Percentiles rank a stretch among this genome's conserved stretches.
Evolutionary conservation across 345 rosid genomes (phyloP).

Genomic region (Eucalyptus pauciflora): DNA sequence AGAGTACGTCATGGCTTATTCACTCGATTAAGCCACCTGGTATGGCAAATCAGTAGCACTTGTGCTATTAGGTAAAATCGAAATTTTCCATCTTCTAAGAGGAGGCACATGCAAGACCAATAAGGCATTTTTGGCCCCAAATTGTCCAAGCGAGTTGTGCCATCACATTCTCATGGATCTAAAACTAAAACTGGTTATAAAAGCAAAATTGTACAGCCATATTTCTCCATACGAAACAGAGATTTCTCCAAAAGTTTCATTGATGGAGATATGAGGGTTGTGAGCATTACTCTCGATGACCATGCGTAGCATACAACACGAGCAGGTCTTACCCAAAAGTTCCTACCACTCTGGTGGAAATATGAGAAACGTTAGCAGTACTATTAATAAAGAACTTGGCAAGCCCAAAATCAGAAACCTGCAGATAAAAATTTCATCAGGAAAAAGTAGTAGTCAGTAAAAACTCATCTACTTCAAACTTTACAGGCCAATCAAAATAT

Average conservation of each 20-base stretch:
- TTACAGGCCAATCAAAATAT: not conserved
- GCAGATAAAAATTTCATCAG: not conserved
- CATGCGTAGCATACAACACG: not conserved
- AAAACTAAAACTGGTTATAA: not conserved
- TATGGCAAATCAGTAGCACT: not conserved
- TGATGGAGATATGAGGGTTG: not conserved
- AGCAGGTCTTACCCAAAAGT: slow-evolving; percentile 57
- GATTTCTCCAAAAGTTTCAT: not conserved
- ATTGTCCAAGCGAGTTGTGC: not conserved
- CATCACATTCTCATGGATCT: not conserved
- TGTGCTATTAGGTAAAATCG: not conserved
- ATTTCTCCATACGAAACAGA: not conserved
- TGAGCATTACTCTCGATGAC: not conserved
- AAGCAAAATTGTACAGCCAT: not conserved
- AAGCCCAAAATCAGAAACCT: slow-evolving; percentile 90
- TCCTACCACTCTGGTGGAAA: slow-evolving; percentile 76
- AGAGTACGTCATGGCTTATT: not conserved
- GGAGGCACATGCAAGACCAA: not conserved
- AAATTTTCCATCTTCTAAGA: not conserved
- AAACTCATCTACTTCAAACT: not conserved
- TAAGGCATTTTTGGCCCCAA: not conserved
- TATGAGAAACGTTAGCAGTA: slow-evolving; percentile 32
- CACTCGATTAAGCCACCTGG: not conserved
- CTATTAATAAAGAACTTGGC: slow-evolving; percentile 48
- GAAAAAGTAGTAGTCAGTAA: not conserved